Conservation (phyloP, 371 early-diverging fungal species). For the Apophysomyces sp. region DNA sequence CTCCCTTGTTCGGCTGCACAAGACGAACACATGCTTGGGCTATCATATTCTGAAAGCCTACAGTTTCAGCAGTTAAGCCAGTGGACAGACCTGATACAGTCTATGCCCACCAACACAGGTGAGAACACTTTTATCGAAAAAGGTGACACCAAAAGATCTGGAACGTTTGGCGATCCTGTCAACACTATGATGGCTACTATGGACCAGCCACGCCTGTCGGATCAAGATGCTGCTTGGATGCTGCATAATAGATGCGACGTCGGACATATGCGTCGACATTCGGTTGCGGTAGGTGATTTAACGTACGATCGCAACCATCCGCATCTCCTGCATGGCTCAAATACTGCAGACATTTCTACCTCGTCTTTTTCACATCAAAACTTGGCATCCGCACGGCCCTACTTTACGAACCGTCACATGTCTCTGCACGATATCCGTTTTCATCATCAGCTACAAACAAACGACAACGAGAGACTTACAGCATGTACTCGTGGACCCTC, state of each 20-base stretch:
- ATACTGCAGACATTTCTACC: neutral
- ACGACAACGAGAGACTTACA: neutral
- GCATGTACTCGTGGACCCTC: neutral
- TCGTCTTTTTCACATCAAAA: neutral
- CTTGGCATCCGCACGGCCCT: neutral
- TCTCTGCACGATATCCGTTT: constrained; percentile 4
- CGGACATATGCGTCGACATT: constrained; percentile 7
- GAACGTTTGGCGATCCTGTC: neutral
- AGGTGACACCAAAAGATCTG: neutral
- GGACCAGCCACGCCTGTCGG: neutral
- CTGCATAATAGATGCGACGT: constrained; percentile 1
- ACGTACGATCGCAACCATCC: constrained; percentile 1
- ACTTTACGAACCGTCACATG: constrained; percentile 10
- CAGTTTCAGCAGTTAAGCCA: neutral
- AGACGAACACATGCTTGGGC: neutral
- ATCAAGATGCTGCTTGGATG: neutral
- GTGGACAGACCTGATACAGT: neutral
- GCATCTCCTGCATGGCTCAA: neutral
- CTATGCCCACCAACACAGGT: neutral
- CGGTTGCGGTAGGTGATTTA: constrained; percentile 11
- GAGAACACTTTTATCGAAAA: neutral
- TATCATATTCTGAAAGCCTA: neutral
- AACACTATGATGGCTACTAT: neutral
- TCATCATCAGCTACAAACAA: constrained; percentile 1
- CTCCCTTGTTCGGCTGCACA: neutral